Conservation (phyloP, 2,329 filamentous ascomycete species). For the Onygenales sp. region DNA sequence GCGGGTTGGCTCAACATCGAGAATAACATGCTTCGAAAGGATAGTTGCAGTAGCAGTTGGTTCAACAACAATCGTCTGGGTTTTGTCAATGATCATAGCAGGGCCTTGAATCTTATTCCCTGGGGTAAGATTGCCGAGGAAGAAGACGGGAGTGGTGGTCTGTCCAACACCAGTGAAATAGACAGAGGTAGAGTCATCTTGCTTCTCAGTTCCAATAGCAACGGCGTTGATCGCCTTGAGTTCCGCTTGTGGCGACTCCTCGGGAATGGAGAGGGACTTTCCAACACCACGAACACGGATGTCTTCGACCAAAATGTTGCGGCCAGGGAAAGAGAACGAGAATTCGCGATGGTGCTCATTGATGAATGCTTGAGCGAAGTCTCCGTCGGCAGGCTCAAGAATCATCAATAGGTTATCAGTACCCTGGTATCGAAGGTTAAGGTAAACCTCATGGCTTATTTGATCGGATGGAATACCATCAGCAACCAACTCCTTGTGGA, state of each 20-base stretch:
- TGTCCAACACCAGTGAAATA: constrained; percentile 56
- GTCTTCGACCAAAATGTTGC: constrained; percentile 81
- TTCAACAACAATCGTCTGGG: constrained; percentile 82
- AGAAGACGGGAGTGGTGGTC: constrained; percentile 30
- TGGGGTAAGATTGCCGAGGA: constrained; percentile 25
- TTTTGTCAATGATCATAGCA: constrained; percentile 64
- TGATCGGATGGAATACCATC: too few species aligned
- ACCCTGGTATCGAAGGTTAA: too few species aligned
- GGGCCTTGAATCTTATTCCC: constrained; percentile 47
- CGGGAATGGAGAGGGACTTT: constrained; percentile 49
- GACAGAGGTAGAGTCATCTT: constrained; percentile 39
- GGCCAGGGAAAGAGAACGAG: constrained; percentile 68
- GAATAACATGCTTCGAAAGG: constrained; percentile 78
- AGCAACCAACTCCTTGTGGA: constrained; percentile 25
- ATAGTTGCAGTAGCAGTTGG: constrained; percentile 67
- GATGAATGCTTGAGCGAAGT: too few species aligned
- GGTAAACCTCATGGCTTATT: too few species aligned
- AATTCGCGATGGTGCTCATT: constrained; percentile 56
- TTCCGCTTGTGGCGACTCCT: constrained; percentile 61
- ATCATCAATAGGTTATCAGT: too few species aligned
- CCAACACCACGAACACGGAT: constrained; percentile 80
- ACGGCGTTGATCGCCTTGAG: constrained; percentile 59
- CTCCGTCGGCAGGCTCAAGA: too few species aligned
- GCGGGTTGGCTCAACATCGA: constrained; percentile 54
- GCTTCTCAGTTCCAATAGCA: constrained; percentile 71